Conservation (phyloP, 2,329 filamentous ascomycete species). For the Teratosphaeria destructans region DNA sequence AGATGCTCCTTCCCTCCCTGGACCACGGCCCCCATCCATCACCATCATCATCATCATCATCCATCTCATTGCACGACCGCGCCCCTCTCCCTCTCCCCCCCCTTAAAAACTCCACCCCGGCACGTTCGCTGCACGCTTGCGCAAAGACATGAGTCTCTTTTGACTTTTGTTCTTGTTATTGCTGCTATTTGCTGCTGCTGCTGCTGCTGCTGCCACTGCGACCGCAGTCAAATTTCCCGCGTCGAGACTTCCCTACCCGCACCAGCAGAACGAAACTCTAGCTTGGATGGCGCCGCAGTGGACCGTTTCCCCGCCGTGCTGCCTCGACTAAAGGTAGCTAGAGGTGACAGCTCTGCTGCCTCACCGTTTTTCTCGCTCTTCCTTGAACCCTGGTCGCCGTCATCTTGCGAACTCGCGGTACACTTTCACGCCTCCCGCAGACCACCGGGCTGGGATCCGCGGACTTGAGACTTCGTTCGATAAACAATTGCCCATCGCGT, state of each 20-base stretch:
- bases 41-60: background rate
- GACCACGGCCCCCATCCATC: background rate
- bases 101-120: background rate
- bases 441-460: constrained; percentile 5
- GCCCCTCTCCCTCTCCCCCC: background rate
- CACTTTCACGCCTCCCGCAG: constrained; percentile 5
- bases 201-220: background rate
- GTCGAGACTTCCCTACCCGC: background rate
- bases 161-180: background rate
- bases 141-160: background rate
- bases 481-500: constrained; percentile 5
- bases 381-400: constrained; percentile 8
- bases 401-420: constrained; percentile 3
- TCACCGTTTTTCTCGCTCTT: constrained; percentile 8
- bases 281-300: constrained; percentile 4
- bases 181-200: too few relatives aligned
- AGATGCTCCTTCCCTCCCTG: background rate
- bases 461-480: background rate
- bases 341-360: constrained; percentile 7
- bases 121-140: background rate
- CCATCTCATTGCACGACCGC: background rate
- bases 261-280: constrained; percentile 3
- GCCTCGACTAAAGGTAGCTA: constrained; percentile 1
- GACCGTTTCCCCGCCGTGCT: constrained; percentile 7
- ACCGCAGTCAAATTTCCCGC: constrained; percentile 1